Evolutionary conservation across 768 basidiomycete genomes (phyloP).

Genomic region (Calocera viscosa): DNA sequence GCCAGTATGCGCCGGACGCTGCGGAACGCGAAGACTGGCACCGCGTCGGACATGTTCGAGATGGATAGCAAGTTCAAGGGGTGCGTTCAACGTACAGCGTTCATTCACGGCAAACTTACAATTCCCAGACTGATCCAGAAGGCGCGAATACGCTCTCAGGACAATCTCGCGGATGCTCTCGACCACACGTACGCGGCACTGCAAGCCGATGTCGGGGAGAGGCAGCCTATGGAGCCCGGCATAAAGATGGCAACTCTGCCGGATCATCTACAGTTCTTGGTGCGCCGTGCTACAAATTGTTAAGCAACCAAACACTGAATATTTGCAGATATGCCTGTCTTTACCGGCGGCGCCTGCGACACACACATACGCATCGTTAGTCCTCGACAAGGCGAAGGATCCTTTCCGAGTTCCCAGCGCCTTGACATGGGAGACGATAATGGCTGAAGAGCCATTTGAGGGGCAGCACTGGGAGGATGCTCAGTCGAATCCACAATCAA

Average conservation of each 20-base stretch:
- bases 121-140: conserved; percentile 45
- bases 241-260: conserved; percentile 14
- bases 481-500: background rate
- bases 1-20: background rate
- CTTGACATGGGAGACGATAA: conserved; percentile 67
- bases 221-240: conserved; percentile 37
- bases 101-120: background rate
- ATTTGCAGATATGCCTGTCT: background rate
- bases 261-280: conserved; percentile 1
- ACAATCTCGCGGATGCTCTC: conserved; percentile 49
- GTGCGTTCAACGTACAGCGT: background rate
- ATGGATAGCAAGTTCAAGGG: conserved; percentile 7
- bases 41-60: conserved; percentile 1
- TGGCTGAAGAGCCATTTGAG: conserved; percentile 71
- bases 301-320: background rate
- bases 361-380: background rate
- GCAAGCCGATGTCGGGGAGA: background rate
- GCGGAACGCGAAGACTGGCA: conserved; percentile 5
- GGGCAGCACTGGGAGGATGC: conserved; percentile 67
- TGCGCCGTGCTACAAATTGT: conserved; percentile 14
- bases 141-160: conserved; percentile 53
- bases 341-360: background rate
- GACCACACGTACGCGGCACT: conserved; percentile 33
- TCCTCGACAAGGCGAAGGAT: conserved; percentile 4
- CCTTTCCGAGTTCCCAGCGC: background rate